A percentile compares a stretch with the other conserved stretches of the same genome.
Conservation (phyloP, 2,329 filamentous ascomycete genomes). For the Trichoderma arundinaceum region DNA sequence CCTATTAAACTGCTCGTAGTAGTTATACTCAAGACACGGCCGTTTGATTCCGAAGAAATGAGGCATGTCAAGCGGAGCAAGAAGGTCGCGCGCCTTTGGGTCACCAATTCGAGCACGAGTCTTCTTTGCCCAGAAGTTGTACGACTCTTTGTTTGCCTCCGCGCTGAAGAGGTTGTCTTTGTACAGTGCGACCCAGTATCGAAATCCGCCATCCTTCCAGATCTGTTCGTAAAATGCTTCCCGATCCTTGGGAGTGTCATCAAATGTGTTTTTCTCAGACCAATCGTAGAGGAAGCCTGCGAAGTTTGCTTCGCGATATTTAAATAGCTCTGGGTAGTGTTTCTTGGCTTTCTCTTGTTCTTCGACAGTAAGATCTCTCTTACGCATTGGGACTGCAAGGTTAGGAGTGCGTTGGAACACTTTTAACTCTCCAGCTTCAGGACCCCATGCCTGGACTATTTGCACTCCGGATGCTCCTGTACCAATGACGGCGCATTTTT, state of each 20-base stretch:
- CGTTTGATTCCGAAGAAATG: conserved; percentile 62
- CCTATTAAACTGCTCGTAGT: conserved; percentile 56
- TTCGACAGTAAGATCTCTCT: conserved; percentile 46
- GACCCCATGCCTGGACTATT: conserved; percentile 65
- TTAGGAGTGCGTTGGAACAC: conserved; percentile 74
- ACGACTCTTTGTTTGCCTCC: conserved; percentile 58
- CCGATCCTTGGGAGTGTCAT: conserved; percentile 57
- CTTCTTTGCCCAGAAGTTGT: conserved; percentile 62
- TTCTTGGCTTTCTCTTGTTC: conserved; percentile 52
- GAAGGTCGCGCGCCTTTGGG: conserved; percentile 53
- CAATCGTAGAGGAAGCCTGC: conserved; percentile 65
- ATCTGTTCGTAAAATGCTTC: conserved; percentile 55
- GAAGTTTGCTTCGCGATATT: conserved; percentile 57
- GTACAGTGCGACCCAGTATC: conserved; percentile 60
- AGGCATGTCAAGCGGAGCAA: conserved; percentile 58
- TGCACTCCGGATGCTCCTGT: conserved; percentile 70
- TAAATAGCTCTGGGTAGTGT: conserved; percentile 58
- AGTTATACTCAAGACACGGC: conserved; percentile 50
- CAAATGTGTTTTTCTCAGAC: conserved; percentile 59
- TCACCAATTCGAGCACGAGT: conserved; percentile 57
- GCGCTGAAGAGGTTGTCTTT: conserved; percentile 55
- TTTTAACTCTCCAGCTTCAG: conserved; percentile 56
- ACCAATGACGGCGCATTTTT: conserved; percentile 66
- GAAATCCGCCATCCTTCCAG: conserved; percentile 60
- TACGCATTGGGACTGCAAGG: conserved; percentile 66